Percentiles rank a stretch among this genome's conserved stretches.
These are phyloP conservation scores for Hemisphaericaspora xylofermentans DNA, from an alignment of 1,139 yeast species.

Conservation along the genomic window DNA sequence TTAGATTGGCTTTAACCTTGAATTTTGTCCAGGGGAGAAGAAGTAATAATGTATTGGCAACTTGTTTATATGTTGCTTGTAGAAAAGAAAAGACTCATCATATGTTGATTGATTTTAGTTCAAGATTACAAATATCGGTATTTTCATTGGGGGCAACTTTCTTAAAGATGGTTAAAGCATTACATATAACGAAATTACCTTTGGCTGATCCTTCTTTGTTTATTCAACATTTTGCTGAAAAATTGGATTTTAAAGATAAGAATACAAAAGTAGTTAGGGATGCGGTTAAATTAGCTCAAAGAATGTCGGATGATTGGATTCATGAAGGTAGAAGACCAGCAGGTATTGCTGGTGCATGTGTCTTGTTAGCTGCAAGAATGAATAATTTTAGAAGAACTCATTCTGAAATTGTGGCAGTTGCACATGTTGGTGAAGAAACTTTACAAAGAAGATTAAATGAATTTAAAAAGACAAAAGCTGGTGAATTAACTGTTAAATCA, in stretches of 20 bases:
- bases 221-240: constrained; percentile 90
- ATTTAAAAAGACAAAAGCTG: constrained; percentile 76
- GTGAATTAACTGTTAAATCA: constrained; percentile 65
- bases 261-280: constrained; percentile 78
- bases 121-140: constrained; percentile 85
- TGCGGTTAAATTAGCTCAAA: constrained; percentile 80
- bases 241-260: constrained; percentile 70
- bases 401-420: constrained; percentile 90
- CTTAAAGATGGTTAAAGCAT: constrained; percentile 79
- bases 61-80: constrained; percentile 93
- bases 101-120: constrained; percentile 92
- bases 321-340: constrained; percentile 97
- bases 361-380: constrained; percentile 92
- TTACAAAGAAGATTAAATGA: constrained; percentile 87
- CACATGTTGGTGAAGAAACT: constrained; percentile 94
- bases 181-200: constrained; percentile 76
- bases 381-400: constrained; percentile 90
- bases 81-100: constrained; percentile 88
- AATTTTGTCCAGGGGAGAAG: constrained; percentile 95
- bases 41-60: constrained; percentile 91
- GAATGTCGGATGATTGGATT: constrained; percentile 96
- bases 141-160: constrained; percentile 95
- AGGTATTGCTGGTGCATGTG: constrained; percentile 97
- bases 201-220: constrained; percentile 91
- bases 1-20: constrained; percentile 76